Conservation (phyloP, 768 basidiomycete species). For the Cystobasidium tubakii region DNA sequence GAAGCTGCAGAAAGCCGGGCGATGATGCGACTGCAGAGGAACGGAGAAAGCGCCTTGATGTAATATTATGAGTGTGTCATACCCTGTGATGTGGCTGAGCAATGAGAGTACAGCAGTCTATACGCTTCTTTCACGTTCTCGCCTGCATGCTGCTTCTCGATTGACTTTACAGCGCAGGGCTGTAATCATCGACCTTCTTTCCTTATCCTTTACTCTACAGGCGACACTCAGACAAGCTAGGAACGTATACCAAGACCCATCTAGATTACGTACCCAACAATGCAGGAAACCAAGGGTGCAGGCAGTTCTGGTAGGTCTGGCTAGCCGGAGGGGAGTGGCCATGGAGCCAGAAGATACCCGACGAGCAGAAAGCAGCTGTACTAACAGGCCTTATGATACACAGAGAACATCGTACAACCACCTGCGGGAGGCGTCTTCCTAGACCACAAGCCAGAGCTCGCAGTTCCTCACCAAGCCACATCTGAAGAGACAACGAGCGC, state of each 20-base stretch:
- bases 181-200: background rate
- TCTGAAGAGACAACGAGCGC: background rate
- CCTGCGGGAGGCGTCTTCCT: conserved; percentile 12
- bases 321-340: background rate
- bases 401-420: conserved; percentile 11
- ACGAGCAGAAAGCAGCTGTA: too few relatives aligned
- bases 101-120: background rate
- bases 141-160: too few relatives aligned
- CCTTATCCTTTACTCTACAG: background rate
- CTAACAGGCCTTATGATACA: too few relatives aligned
- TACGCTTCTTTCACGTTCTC: too few relatives aligned
- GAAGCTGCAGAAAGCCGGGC: background rate
- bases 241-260: too few relatives aligned
- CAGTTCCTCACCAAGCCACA: background rate
- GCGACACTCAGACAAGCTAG: too few relatives aligned
- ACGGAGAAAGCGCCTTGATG: background rate
- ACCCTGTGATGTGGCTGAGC: background rate
- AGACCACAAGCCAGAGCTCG: conserved; percentile 24
- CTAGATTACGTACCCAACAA: too few relatives aligned
- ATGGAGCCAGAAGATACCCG: too few relatives aligned
- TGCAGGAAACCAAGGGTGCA: conserved; percentile 1
- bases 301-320: background rate
- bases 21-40: background rate
- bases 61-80: conserved; percentile 2
- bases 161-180: background rate